Evolutionary conservation across 768 basidiomycete genomes (phyloP), one percentile per base, ranked within the genome.

Genomic region (Royoungia palumana): DNA sequence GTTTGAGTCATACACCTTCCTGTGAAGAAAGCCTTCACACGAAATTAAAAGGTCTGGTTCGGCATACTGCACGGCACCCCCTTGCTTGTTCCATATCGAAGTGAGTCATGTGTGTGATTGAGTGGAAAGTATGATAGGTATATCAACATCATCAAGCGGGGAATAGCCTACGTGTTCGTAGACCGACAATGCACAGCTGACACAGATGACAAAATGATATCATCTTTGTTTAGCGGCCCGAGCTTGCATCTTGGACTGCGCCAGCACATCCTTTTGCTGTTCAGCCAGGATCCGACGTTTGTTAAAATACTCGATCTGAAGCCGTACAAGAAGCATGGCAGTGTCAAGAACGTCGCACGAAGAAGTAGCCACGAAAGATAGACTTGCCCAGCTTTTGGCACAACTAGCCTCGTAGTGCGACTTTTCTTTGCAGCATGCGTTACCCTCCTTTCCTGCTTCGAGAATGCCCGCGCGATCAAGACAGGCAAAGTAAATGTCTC

Each of bases 301-400:
- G 72, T 96, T 95, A 62, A 97, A 96, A 66, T 97, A 95, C 22
- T 89, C 89, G 59, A 97, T 85, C 94, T 97, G 57, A 28, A 53
- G 35, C 10, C 10, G 35, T 11, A 24, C 20, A 49, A 44, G 19
- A n/a, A n/a, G n/a, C n/a, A 24, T 44, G 39, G 28, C 14, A 8
- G 22, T 27, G 42, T 46, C 44, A 47, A 32, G 35, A n/a, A 35
- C 17, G 39, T 34, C 35, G 46, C n/a, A 41, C 30, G 39, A 35
- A 28, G 28, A 55, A 46, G 41, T 19, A 40, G 11, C 11, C 20
- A 19, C 3, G 45, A 35, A 19, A 32, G 28, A 20, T 39, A 13
- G 17, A 76, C 84, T 48, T 65, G 92, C 93, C 92, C 92, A 95
- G 68, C 92, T 94, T 68, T 82, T 85, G 2, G 89, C 90, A 63